A percentile compares a stretch with the other conserved stretches of the same genome.
Conservation (phyloP, 352 stramenopile genomes). For the Phytophthora cajani region DNA sequence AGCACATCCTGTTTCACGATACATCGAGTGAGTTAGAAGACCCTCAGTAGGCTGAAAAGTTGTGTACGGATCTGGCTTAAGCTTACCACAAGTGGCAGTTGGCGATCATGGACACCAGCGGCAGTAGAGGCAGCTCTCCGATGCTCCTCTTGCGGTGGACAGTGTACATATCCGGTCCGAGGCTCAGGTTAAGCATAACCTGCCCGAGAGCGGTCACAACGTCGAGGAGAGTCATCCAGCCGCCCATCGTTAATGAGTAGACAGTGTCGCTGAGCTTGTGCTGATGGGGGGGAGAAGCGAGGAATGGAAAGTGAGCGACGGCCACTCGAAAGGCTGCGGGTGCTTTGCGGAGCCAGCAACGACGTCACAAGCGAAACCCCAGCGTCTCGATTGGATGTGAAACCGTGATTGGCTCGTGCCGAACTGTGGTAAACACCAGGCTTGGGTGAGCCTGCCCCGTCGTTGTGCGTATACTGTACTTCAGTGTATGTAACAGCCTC, state of each 20-base stretch:
- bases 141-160: slow-evolving; percentile 29
- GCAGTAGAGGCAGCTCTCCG: slow-evolving; percentile 21
- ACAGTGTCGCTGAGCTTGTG: neutral
- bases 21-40: neutral
- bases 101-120: slow-evolving; percentile 20
- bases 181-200: slow-evolving; percentile 31
- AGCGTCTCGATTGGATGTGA: slow-evolving; percentile 19
- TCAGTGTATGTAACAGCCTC: no score
- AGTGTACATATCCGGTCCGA: slow-evolving; percentile 28
- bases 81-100: slow-evolving; percentile 38
- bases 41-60: neutral
- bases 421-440: slow-evolving; percentile 6
- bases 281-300: neutral
- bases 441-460: slow-evolving; percentile 14
- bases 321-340: slow-evolving; percentile 5
- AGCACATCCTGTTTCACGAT: slow-evolving; percentile 22
- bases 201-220: slow-evolving; percentile 25
- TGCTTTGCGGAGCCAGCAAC: neutral
- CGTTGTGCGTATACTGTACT: neutral
- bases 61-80: neutral
- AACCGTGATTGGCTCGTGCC: neutral
- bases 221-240: slow-evolving; percentile 30
- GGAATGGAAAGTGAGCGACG: neutral
- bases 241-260: slow-evolving; percentile 17
- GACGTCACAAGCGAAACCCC: slow-evolving; percentile 11